Evolutionary conservation across 2,329 filamentous ascomycete genomes (phyloP).

Genomic region (Neofusicoccum sp.): DNA sequence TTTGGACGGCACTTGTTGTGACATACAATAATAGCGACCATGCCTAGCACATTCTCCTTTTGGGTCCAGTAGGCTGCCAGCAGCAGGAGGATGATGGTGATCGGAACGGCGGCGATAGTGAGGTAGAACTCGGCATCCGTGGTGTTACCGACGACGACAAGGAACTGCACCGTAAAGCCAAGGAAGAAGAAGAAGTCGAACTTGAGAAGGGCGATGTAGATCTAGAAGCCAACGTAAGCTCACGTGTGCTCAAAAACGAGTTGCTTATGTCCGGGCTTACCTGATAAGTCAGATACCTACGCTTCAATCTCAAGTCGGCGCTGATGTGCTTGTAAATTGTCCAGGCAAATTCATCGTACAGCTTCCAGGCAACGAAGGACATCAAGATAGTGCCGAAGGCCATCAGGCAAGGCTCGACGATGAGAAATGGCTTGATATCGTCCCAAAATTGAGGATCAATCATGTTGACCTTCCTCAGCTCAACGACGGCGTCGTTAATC

Average conservation of each 20-base stretch:
- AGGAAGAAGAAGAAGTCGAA: constrained; percentile 99
- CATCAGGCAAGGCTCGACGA: constrained; percentile 85
- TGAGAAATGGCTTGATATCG: constrained; percentile 72
- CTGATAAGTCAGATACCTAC: constrained; percentile 94
- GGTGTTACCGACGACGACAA: constrained; percentile 78
- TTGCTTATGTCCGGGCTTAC: constrained; percentile 52
- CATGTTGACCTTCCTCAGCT: constrained; percentile 51
- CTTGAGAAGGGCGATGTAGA: constrained; percentile 96
- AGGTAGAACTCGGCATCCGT: constrained; percentile 77
- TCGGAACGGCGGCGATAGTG: constrained; percentile 85
- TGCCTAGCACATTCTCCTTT: constrained; percentile 77
- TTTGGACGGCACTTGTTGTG: too few relatives aligned
- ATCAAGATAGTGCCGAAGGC: constrained; percentile 73
- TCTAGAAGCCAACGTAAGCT: constrained; percentile 54
- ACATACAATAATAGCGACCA: constrained; percentile 70
- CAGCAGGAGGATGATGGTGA: constrained; percentile 87
- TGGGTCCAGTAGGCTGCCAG: constrained; percentile 84
- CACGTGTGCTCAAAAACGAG: neutral
- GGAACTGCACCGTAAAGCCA: constrained; percentile 96
- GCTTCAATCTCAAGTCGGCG: constrained; percentile 94
- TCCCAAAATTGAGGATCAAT: constrained; percentile 65
- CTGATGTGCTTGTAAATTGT: constrained; percentile 99
- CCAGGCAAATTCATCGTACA: constrained; percentile 99
- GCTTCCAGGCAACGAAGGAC: constrained; percentile 82
- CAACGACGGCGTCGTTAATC: constrained; percentile 71